Base-by-base conservation (phyloP, 108 stramenopile genomes). In the Phaeodactylum tricornutum region DNA sequence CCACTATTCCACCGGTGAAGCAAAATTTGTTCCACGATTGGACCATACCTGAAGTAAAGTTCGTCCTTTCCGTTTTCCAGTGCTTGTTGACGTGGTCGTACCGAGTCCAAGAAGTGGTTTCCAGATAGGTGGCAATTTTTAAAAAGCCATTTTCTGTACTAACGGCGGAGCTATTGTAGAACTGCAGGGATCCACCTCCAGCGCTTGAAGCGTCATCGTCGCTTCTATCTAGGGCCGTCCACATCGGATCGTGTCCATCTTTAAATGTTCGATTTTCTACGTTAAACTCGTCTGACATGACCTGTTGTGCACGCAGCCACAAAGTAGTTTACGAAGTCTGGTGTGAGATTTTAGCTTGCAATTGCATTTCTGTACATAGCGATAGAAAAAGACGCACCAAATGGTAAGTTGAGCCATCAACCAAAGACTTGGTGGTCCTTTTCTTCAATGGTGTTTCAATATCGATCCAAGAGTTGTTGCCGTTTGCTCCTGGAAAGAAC, bases 11-110 rank as follows among this genome's bases (percentile, higher is more conserved):
- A 14, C 97, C 97, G 0, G 94, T 93, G 57, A 96, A 96, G 61
- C 97, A 98, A 64, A 98, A 98, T 48, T 98, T 98, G 64, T 98
- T 91, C 97, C 97, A 98, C 5, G 70, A 58, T 55, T 94, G 95
- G 26, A 98, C 4, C 96, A 98, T 97, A 29, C 83, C 98, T 35
- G 82, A 84, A n/a, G 86, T 95, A 19, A 98, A 45, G 23, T 96
- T 51, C 66, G 96, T 95, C 57, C 96, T 98, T 66, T 98, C 97
- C 27, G 97, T 94, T 28, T 50, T 50, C 57, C 95, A 96, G 53
- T 93, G 74, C 55, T 95, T 96, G n/a, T 66, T 73, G 17, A 77
- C 68, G 0, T 55, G 40, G 57, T 96, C 71, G 59, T 74, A 95
- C 29, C 93, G 91, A 23, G 81, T 43, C 34, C 93, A 69, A 9